Base-by-base conservation (phyloP, 495 filamentous ascomycete species). In the Hyaloscypha variabilis region DNA sequence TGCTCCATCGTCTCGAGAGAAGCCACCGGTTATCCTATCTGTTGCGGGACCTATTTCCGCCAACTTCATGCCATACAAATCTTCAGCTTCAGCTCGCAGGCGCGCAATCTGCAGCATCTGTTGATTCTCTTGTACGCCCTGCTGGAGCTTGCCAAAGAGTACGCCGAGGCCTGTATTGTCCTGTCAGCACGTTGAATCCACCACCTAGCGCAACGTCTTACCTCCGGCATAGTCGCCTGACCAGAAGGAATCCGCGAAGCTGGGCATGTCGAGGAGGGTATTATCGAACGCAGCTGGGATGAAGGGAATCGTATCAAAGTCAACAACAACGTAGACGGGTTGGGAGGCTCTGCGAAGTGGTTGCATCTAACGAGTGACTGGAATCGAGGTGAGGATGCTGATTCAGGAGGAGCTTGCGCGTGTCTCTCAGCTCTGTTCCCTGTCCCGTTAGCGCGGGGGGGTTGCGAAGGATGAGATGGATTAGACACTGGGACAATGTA, bases 221-320 rank as follows among this genome's bases (percentile, higher is more conserved):
- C 51, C 51, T 24, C 23, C 51, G 21, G 51, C 51, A 54, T 97
- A 97, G 80, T 97, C 94, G 69, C 86, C 86, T 8, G 69, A 68
- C 94, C 94, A 97, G 78, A 97, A 97, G 6, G 93, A 96, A 79
- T 94, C 92, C 66, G 92, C 87, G 78, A 97, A 97, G 49, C 90
- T 86, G 67, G 90, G 89, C 92, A 94, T 94, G 3, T 46, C 17
- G 66, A 63, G 66, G 28, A 30, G 25, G 6, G 28, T 36, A 21
- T 29, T 60, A 34, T 57, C 28, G 49, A 31, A 13, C 30, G 56
- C 39, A 53, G 60, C 13, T 54, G 31, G 60, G 39, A 64, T 50
- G 54, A 60, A 17, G 34, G 60, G 25, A 52, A 30, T 52, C 26
- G 56, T 39, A 24, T 42, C 54, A 53, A 30, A 19, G 39, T n/a